These are phyloP conservation scores for Hemileccinum rubropunctum DNA, from an alignment of 768 basidiomycete genomes.

Conservation along the genomic window DNA sequence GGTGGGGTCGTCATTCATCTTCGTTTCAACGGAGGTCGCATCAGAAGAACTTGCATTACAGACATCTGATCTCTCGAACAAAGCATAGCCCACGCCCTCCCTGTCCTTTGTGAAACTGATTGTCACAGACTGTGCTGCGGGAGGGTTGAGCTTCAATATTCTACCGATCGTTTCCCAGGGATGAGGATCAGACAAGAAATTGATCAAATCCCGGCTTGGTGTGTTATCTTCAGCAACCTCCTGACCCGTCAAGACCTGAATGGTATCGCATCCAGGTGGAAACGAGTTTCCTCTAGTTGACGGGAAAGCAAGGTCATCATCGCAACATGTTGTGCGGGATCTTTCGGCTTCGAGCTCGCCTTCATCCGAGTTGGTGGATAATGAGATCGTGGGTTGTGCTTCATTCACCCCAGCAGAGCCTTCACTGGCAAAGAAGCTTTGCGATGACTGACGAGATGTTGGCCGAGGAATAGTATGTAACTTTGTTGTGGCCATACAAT, in stretches of 20 bases:
- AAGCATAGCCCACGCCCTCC: slow-evolving; percentile 27
- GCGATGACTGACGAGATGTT: not conserved
- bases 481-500: not conserved
- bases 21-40: not conserved
- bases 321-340: not conserved
- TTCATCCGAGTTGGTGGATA: not conserved
- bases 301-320: not conserved
- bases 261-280: not conserved
- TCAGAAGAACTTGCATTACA: not conserved
- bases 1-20: not conserved
- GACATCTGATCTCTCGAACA: not conserved
- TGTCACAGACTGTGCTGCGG: not conserved
- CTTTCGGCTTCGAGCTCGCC: not conserved
- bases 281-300: not conserved
- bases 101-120: slow-evolving; percentile 21
- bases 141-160: slow-evolving; percentile 20
- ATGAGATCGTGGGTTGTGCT: not conserved
- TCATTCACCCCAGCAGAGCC: not conserved
- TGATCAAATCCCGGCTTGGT: slow-evolving; percentile 10
- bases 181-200: slow-evolving; percentile 31
- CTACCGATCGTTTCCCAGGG: slow-evolving; percentile 32
- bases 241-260: not conserved
- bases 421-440: not conserved
- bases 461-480: not conserved
- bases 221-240: not conserved